phyloP scores from a whole-genome alignment of 2,329 filamentous ascomycete genomes.

The Zalaria obscura region DNA sequence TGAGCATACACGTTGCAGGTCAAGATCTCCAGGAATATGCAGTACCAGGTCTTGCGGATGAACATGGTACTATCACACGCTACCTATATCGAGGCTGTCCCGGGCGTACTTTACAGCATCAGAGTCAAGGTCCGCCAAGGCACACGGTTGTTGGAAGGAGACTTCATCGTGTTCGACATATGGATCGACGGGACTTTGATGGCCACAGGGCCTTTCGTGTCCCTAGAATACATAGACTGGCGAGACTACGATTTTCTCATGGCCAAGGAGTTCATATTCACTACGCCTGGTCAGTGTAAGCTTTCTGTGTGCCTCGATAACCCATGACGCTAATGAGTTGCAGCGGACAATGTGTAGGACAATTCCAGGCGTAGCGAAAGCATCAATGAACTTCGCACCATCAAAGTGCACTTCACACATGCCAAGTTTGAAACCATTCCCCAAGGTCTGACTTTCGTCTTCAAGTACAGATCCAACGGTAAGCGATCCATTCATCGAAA shows the following conservation, averaged over 20 bases:
- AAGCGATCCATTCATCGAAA: not conserved
- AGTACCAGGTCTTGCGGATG: slow-evolving; percentile 4
- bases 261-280: too few species aligned
- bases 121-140: slow-evolving; percentile 1
- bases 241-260: too few species aligned
- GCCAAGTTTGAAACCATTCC: not conserved
- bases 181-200: slow-evolving; percentile 6
- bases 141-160: slow-evolving; percentile 5
- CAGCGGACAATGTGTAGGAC: not conserved
- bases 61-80: slow-evolving; percentile 6
- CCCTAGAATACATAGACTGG: not conserved
- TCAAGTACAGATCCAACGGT: slow-evolving; percentile 11
- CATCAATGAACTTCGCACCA: slow-evolving; percentile 9
- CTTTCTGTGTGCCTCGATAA: not conserved
- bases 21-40: slow-evolving; percentile 10
- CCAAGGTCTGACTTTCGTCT: slow-evolving; percentile 8
- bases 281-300: not conserved
- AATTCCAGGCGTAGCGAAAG: slow-evolving; percentile 7
- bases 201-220: not conserved
- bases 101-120: slow-evolving; percentile 9
- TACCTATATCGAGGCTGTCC: slow-evolving; percentile 12
- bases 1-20: slow-evolving; percentile 8
- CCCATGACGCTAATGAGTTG: not conserved
- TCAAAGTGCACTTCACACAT: slow-evolving; percentile 6
- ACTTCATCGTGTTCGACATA: slow-evolving; percentile 6